These are phyloP conservation scores for Globisporangium sylvaticum DNA, from an alignment of 352 stramenopile species.

Conservation along the genomic window DNA sequence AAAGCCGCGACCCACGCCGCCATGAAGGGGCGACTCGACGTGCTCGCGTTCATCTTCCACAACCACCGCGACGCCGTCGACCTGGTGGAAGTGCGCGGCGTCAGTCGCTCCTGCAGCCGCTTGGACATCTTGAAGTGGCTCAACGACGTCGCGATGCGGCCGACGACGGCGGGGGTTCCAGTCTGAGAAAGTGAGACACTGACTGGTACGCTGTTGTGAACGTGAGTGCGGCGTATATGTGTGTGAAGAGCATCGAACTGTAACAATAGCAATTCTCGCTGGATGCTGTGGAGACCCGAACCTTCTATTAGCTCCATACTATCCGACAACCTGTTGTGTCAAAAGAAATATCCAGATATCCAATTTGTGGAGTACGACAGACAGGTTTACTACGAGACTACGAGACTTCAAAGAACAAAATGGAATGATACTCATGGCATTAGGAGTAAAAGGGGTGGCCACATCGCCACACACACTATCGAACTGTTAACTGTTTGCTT, in stretches of 20 bases:
- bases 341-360: no score
- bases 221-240: neutral
- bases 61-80: conserved; percentile 10
- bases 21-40: conserved; percentile 2
- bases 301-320: no score
- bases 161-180: neutral
- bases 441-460: neutral
- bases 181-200: neutral
- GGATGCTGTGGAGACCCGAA: no score
- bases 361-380: no score
- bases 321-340: no score
- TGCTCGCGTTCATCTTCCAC: conserved; percentile 10
- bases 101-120: conserved; percentile 1
- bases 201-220: neutral
- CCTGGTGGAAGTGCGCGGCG: conserved; percentile 3
- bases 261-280: neutral
- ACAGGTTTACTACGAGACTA: no score
- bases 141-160: conserved; percentile 3
- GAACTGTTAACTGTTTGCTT: neutral
- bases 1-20: conserved; percentile 3
- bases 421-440: neutral
- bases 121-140: conserved; percentile 8
- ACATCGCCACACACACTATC: neutral
- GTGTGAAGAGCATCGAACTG: neutral
- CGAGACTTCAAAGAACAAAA: no score